Conservation (phyloP, 768 basidiomycete genomes). For the Paxillus involutus region DNA sequence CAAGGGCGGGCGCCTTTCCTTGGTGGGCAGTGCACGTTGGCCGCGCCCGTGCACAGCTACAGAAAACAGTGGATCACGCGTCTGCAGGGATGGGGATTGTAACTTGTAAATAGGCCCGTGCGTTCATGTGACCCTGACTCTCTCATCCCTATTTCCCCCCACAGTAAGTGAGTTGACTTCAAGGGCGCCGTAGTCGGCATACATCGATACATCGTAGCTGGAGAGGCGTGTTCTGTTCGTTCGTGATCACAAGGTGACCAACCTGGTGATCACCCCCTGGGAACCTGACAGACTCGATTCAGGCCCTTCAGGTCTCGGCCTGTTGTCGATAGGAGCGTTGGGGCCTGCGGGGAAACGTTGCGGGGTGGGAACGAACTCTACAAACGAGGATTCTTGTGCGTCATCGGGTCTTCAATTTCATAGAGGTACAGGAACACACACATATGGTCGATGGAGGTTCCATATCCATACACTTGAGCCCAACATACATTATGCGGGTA, state of each 20-base stretch:
- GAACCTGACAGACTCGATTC: slow-evolving; percentile 26
- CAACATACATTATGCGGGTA: not conserved
- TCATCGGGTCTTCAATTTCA: not conserved
- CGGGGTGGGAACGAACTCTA: slow-evolving; percentile 24
- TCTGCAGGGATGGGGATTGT: not conserved
- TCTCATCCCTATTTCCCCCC: slow-evolving; percentile 10
- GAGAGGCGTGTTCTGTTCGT: not conserved
- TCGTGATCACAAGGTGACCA: not conserved
- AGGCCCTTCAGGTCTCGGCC: slow-evolving; percentile 31
- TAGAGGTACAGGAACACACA: not conserved
- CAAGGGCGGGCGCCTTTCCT: not conserved
- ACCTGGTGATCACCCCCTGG: not conserved
- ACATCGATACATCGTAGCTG: slow-evolving; percentile 35
- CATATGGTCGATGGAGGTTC: no score
- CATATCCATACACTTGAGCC: not conserved
- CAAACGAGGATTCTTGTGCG: slow-evolving; percentile 18
- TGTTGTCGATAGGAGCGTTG: slow-evolving; percentile 16
- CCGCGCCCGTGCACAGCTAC: slow-evolving; percentile 1
- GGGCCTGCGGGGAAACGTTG: slow-evolving; percentile 17
- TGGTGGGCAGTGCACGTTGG: not conserved
- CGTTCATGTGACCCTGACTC: not conserved
- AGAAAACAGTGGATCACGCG: not conserved
- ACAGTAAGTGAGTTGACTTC: slow-evolving; percentile 21
- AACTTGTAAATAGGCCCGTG: not conserved
- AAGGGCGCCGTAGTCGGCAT: slow-evolving; percentile 27